Evolutionary conservation across 1,139 yeast species (phyloP), one percentile per base, ranked within the genome.

Genomic region (Hyphopichia buzzinii): DNA sequence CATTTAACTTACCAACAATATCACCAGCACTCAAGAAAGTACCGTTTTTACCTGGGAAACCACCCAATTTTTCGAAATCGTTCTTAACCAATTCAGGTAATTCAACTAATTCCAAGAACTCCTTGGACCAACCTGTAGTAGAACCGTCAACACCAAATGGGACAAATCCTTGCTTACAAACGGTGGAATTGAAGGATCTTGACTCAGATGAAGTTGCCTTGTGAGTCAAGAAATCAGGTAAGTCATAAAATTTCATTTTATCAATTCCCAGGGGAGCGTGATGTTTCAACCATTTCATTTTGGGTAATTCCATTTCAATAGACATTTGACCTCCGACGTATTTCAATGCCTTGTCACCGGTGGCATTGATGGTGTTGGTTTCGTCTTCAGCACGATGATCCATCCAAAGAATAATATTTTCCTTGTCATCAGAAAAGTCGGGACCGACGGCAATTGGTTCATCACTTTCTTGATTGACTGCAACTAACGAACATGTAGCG

Each of bases 301-400:
- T 92, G 43, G 98, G 98, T 49, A 92, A 74, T 57, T 92, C 97
- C 97, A 90, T 90, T 63, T 92, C 98, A 54, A 92, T 83, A 33
- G 97, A 88, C 97, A 92, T 90, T 52, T 83, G 85, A 14, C 98
- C 98, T 36, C 98, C 98, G 11, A 92, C 98, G 56, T 88, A 92
- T 58, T 86, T 84, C 52, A 92, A 74, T 43, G 86, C 77, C 51
- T 77, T 79, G 57, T 88, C 95, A 29, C 76, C 76, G 1, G 96
- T 84, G 32, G 83, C 79, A 59, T 90, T 90, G 59, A 92, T 89
- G 37, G 69, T 74, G 43, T 78, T 67, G 15, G 97, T 89, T 59
- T 90, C 96, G n/a, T 71, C 70, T n/a, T 73, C 81, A 1, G 98
- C 97, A 47, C 98, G 77, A 62, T 92, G 98, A 64, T 92, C 98